Base-by-base conservation (phyloP, 257 asterid species). In the Hygrophila difformis region DNA sequence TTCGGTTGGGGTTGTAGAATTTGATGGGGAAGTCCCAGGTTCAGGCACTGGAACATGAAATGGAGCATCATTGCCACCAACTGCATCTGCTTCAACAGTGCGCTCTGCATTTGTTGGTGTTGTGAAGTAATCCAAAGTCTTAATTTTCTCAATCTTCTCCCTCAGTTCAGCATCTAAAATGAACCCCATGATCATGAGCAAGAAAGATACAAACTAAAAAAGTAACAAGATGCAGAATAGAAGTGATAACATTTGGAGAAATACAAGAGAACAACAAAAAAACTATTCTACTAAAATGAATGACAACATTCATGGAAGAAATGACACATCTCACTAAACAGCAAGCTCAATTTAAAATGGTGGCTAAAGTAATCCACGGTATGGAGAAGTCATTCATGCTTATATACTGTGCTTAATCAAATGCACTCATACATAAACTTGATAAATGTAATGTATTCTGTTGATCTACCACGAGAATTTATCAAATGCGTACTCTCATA, bases 111-210 rank as follows among this genome's bases (percentile, higher is more conserved):
- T 71, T 17, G 87, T 81, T 5, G 67, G 59, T 3, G 68, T 56
- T 5, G 77, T 75, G 53, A 67, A 75, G 64, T 75, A 79, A 24
- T 79, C 85, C 0, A 85, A 76, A 38, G 77, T 67, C 82, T 77
- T 74, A 9, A 79, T 74, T 66, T 69, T 80, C 35, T 75, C 53
- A 13, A 80, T 55, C 67, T 79, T 81, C 53, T 59, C 67, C 63
- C 82, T 66, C 71, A 80, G 46, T 16, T 68, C 66, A 18, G 80
- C 69, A 71, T 80, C 93, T 84, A 59, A 26, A 50, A 42, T 10
- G 28, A 17, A 2, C 29, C 49, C 22, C 53, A 46, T 12, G 18
- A 58, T 21, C 44, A 53, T n/a, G n/a, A n/a, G n/a, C n/a, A n/a
- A 54, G 42, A 34, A 60, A 33, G 21, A 49, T 46, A 29, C 11